Percentiles rank a stretch among this genome's conserved stretches.
Conservation (phyloP, 2,329 filamentous ascomycete genomes). For the Xylaria sp. region DNA sequence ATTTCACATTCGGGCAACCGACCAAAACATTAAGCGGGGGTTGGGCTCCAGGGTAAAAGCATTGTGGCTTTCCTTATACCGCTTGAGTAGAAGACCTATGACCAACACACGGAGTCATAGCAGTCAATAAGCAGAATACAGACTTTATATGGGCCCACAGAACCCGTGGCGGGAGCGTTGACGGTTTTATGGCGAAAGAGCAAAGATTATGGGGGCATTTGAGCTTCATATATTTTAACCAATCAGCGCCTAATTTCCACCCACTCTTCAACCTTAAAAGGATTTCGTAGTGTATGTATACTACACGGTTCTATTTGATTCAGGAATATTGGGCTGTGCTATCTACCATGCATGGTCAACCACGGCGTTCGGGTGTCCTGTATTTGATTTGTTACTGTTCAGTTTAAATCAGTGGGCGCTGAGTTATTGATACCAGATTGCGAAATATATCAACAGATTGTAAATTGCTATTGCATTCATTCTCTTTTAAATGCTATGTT, state of each 20-base stretch:
- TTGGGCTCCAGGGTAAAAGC: conserved; percentile 34
- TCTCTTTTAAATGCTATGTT: conserved; percentile 2
- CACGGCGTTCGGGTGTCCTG: conserved; percentile 25
- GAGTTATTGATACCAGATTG: conserved; percentile 35
- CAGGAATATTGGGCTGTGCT: conserved; percentile 13
- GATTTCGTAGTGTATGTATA: conserved; percentile 25
- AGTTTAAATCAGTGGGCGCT: conserved; percentile 16
- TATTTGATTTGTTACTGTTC: conserved; percentile 15
- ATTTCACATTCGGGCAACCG: conserved; percentile 48
- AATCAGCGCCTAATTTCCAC: conserved; percentile 3
- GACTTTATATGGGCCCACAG: conserved; percentile 18
- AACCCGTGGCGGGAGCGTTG: background rate
- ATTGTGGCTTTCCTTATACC: conserved; percentile 32
- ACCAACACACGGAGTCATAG: conserved; percentile 6
- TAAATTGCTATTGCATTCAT: conserved; percentile 21
- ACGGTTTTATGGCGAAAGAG: conserved; percentile 1
- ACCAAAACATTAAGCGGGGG: conserved; percentile 35
- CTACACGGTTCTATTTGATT: conserved; percentile 21
- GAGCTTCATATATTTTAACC: background rate
- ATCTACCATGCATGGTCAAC: conserved; percentile 11
- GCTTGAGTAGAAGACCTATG: conserved; percentile 24
- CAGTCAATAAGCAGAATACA: conserved; percentile 17
- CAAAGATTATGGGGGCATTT: conserved; percentile 1
- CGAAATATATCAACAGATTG: conserved; percentile 28
- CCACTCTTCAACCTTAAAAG: conserved; percentile 1